Conservation (phyloP, 768 basidiomycete genomes). For the Suillus hirtellus region DNA sequence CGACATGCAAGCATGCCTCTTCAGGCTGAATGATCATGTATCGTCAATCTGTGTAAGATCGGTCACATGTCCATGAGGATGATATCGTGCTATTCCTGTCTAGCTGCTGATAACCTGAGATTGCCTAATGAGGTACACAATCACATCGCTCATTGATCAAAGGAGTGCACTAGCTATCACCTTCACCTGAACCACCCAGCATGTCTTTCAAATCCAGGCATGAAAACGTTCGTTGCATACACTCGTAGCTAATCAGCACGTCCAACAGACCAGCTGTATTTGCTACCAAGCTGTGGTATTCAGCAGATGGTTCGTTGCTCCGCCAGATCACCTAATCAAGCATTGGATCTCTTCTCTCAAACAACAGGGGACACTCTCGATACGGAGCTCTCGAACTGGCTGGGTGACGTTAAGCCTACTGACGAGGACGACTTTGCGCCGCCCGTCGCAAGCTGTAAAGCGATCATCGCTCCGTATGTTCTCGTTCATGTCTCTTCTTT, state of each 20-base stretch:
- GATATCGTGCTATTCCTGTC: neutral
- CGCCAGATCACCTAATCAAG: slow-evolving; percentile 17
- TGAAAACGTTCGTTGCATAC: slow-evolving; percentile 9
- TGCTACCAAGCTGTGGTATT: slow-evolving; percentile 87
- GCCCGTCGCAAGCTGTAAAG: slow-evolving; percentile 72
- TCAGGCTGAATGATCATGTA: slow-evolving; percentile 28
- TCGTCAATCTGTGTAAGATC: slow-evolving; percentile 2
- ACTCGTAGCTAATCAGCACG: slow-evolving; percentile 5
- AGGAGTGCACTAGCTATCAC: slow-evolving; percentile 12
- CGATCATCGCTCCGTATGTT: slow-evolving; percentile 96
- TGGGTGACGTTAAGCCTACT: slow-evolving; percentile 55
- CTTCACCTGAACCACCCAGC: slow-evolving; percentile 14
- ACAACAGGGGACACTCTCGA: slow-evolving; percentile 56
- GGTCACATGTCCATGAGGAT: neutral
- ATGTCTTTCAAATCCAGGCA: slow-evolving; percentile 31
- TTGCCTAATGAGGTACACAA: slow-evolving; percentile 29
- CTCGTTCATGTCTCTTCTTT: neutral
- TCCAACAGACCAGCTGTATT: slow-evolving; percentile 65
- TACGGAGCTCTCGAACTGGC: slow-evolving; percentile 62
- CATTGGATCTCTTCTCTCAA: slow-evolving; percentile 14
- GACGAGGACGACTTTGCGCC: slow-evolving; percentile 51
- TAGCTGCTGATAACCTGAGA: neutral
- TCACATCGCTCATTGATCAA: slow-evolving; percentile 19
- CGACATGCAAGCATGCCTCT: slow-evolving; percentile 50
- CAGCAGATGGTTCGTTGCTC: slow-evolving; percentile 52